phyloP scores from a whole-genome alignment of 108 stramenopile genomes.

The Conticribra weissflogii region DNA sequence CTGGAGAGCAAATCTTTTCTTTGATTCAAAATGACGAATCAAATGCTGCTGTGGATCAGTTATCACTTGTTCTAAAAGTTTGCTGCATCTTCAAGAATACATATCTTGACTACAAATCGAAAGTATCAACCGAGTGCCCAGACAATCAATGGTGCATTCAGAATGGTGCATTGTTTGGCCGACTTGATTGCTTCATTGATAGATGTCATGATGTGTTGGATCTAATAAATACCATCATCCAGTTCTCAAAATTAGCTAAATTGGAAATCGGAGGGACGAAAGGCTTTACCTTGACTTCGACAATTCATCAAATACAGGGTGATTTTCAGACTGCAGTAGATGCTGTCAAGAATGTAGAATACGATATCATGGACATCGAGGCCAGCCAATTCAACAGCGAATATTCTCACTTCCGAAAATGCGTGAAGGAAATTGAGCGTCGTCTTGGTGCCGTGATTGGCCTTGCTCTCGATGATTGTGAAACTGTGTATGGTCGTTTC shows the following conservation, averaged over 20 bases:
- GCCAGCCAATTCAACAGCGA: constrained; percentile 86
- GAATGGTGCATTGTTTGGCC: constrained; percentile 91
- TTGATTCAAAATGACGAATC: constrained; percentile 88
- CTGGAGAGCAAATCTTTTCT: constrained; percentile 83
- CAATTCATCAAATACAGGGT: constrained; percentile 78
- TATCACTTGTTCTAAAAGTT: constrained; percentile 61
- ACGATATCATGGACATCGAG: constrained; percentile 90
- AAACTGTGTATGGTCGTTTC: constrained; percentile 86
- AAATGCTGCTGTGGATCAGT: constrained; percentile 65
- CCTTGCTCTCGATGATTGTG: constrained; percentile 89
- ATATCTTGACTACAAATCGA: constrained; percentile 82
- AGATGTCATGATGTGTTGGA: constrained; percentile 91
- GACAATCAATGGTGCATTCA: constrained; percentile 83
- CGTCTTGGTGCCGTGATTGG: constrained; percentile 84
- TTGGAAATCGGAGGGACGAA: constrained; percentile 91
- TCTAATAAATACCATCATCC: constrained; percentile 86
- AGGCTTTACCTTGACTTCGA: constrained; percentile 81
- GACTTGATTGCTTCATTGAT: constrained; percentile 88
- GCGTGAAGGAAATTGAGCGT: constrained; percentile 90
- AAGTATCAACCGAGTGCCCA: constrained; percentile 80
- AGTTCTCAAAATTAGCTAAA: constrained; percentile 87
- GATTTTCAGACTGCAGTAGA: constrained; percentile 83
- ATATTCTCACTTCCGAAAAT: constrained; percentile 76
- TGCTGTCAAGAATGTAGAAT: constrained; percentile 78
- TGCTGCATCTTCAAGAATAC: constrained; percentile 85